Conservation (phyloP, 495 filamentous ascomycete species). For the Penicillium manginii region DNA sequence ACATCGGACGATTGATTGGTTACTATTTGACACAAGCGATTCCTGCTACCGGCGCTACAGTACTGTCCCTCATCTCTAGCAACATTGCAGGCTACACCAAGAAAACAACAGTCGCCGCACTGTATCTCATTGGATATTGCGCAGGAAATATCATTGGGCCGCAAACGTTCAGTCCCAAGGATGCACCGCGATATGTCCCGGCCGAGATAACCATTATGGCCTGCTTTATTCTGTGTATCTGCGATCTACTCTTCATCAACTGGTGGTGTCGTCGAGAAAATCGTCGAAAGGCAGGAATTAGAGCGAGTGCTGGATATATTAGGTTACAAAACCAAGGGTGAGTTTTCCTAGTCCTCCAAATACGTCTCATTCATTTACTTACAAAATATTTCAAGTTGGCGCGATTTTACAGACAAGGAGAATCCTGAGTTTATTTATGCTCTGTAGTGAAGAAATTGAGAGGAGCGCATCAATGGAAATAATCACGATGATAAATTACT, state of each 20-base stretch:
- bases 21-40: neutral
- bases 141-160: constrained; percentile 20
- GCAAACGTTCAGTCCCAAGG: neutral
- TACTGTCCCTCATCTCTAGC: neutral
- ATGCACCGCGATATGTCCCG: neutral
- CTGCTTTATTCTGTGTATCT: constrained; percentile 1
- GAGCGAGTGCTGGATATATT: neutral
- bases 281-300: neutral
- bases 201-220: constrained; percentile 3
- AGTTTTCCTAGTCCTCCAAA: neutral
- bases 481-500: neutral
- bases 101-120: constrained; percentile 68
- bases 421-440: neutral
- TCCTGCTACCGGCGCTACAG: neutral
- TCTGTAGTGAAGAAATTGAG: neutral
- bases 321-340: neutral
- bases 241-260: constrained; percentile 7
- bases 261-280: constrained; percentile 9
- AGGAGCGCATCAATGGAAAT: neutral
- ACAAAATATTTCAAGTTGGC: neutral
- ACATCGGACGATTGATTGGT: constrained; percentile 57
- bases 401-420: neutral
- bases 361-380: neutral
- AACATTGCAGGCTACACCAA: constrained; percentile 55
- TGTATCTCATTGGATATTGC: constrained; percentile 67